Base-by-base conservation (phyloP, 2,329 filamentous ascomycete genomes). In the Malbranchea zuffiana region DNA sequence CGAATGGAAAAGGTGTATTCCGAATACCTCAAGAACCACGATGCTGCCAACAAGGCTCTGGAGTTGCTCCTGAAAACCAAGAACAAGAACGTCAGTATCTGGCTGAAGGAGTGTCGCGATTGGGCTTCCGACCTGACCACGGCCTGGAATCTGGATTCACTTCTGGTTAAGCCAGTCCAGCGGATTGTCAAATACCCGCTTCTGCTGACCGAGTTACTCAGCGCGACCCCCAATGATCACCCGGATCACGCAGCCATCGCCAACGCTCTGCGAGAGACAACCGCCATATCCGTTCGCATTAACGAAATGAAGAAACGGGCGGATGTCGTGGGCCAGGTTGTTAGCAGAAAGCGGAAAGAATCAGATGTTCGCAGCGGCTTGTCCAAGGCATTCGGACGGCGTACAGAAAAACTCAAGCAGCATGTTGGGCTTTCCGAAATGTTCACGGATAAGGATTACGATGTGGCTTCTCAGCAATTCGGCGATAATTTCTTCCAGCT, bases 151-250 rank as follows among this genome's bases (percentile, higher is more conserved):
- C 62, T 98, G 43, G 87, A 95, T 57, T 93, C 90, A 0, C 68
- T 98, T n/a, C 72, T 98, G 13, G 88, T 98, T 54, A 98, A 98
- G 60, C 90, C 90, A 1, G 87, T 93, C 57, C 90, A 98, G 61
- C 77, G 90, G 32, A 80, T 96, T 44, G 79, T 88, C 21, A 95
- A 95, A 53, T 98, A 96, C 53, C 86, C 86, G 3, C 78, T 94
- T 30, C 68, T 98, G 26, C 74, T 98, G 29, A 75, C 78, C 21
- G 78, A 86, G 39, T 67, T 98, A 7, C 67, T 92, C 16, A 78
- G 86, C 44, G 74, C 80, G 39, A 96, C 88, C 0, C 80, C 83
- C 0, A 61, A 71, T 6, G 79, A 86, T 44, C 90, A 98, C 53
- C 87, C 88, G 0, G 90, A 98, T 57, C 74, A 80, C 42, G 65